Conservation (phyloP, 1,284 basidiomycete species). For the Volvariella surrecta region DNA sequence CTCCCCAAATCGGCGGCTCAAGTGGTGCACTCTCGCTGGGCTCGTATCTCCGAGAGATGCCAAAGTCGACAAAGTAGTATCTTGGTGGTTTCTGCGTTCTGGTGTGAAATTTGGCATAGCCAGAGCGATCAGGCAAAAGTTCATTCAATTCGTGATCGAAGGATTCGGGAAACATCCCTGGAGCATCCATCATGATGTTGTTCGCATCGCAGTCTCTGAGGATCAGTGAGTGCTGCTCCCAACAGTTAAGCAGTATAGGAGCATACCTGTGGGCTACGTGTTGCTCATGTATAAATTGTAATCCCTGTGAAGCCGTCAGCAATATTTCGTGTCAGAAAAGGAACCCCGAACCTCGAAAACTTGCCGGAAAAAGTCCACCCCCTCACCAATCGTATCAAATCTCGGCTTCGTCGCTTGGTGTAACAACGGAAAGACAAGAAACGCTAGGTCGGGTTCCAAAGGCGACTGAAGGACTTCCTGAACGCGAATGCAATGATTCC, state of each 20-base stretch:
- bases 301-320: conserved; percentile 17
- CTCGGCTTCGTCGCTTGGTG: conserved; percentile 11
- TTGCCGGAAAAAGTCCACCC: conserved; percentile 21
- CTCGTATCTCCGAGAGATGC: conserved; percentile 21
- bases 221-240: background rate
- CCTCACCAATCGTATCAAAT: conserved; percentile 24
- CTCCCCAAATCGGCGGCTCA: conserved; percentile 14
- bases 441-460: conserved; percentile 9
- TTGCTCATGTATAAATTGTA: conserved; percentile 29
- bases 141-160: conserved; percentile 14
- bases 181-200: conserved; percentile 29
- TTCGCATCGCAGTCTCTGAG: conserved; percentile 27
- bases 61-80: conserved; percentile 25
- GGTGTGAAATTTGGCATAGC: conserved; percentile 4
- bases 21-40: conserved; percentile 8
- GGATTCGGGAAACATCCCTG: conserved; percentile 16
- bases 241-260: background rate
- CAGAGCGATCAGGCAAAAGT: conserved; percentile 8
- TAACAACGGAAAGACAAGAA: conserved; percentile 26
- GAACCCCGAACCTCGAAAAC: conserved; percentile 18
- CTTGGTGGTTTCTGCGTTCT: conserved; percentile 22
- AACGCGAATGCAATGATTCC: conserved; percentile 27
- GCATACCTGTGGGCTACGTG: conserved; percentile 29
- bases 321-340: background rate
- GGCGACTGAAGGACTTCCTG: conserved; percentile 21